Base-by-base conservation (phyloP, 208 protist species). In the Angomonas ambiguus region DNA sequence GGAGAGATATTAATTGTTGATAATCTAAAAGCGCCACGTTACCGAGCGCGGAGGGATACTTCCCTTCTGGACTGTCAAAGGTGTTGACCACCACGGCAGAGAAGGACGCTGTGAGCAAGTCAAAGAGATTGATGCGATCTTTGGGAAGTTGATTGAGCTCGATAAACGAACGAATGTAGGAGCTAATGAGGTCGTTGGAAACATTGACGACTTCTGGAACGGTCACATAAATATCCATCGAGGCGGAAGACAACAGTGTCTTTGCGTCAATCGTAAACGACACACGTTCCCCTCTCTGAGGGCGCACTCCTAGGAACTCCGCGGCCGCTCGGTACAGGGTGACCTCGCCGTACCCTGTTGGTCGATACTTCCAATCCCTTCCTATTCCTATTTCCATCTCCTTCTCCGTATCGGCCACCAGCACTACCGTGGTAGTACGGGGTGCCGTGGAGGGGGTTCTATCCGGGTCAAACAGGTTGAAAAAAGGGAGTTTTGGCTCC, bases 21-120 rank as follows among this genome's bases (percentile, higher is more conserved):
- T 69, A 79, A 56, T 98, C 97, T 48, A 98, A 61, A 8, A 98
- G 57, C 1, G 93, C 83, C 25, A 94, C 81, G 71, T 97, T 98
- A 60, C 96, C 97, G 28, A 98, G 33, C 2, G 74, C 51, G 28
- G 80, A 79, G 13, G 96, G 80, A 69, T 92, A 98, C 80, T 98
- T 98, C 32, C 93, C 96, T 42, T 57, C 42, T 2, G 88, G 55
- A 1, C 30, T 63, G 13, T 73, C 66, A 20, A 98, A 79, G 1
- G 57, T 72, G 71, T 95, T 94, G 1, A 83, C 79, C 10, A 98
- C 83, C 0, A 74, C 83, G 2, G 74, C 66, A 1, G 60, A 25
- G 41, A 88, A 20, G 34, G 18, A 27, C 1, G 66, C 48, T 1
- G 58, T 53, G 2, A 66, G 33, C 0, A 83, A 24, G 31, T 85